Base-by-base conservation (phyloP, 352 stramenopile genomes). In the Detonula confervacea region DNA sequence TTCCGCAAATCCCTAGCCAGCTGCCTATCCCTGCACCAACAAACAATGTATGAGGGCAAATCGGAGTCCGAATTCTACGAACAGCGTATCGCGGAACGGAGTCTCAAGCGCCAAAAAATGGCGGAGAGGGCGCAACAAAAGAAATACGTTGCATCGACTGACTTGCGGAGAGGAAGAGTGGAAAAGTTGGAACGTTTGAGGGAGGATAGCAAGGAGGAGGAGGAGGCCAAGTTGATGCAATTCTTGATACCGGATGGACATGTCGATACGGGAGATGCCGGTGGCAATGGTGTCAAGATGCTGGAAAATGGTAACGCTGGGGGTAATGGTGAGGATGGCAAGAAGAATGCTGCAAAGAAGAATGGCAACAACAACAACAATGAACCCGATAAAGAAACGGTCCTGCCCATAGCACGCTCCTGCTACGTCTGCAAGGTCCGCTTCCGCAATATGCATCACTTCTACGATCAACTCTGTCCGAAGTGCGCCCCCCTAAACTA, bases 381-480 rank as follows among this genome's bases (percentile, higher is more conserved):
- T 35, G 64, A 66, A n/a, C 44, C 84, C 62, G 35, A 68, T 35
- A 60, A 75, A 46, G 37, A 46, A 30, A 73, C 52, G 5, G 39
- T 84, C 44, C 84, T 98, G n/a, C 90, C 96, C 62, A 95, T 95
- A 75, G 89, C 96, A 27, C 91, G 95, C 8, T 96, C 94, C 6
- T 98, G 96, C 87, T 98, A 98, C 87, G 91, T 91, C 55, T 98
- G 96, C 86, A 98, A 98, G 80, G 86, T 89, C 9, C 94, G 96
- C 37, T 99, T 97, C 66, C 79, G 84, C 11, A 93, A 91, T 18
- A 85, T 96, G 44, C 93, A 98, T 63, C 90, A 97, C 64, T 96
- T 98, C 80, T 98, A 98, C 77, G 95, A 98, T 77, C 95, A 96
- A 68, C 80, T 98, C 29, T 98, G 96, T 85, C 95, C 95, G n/a